Conservation (phyloP, 192 early-diverging fungal species). For the Entomortierella parvispora region DNA sequence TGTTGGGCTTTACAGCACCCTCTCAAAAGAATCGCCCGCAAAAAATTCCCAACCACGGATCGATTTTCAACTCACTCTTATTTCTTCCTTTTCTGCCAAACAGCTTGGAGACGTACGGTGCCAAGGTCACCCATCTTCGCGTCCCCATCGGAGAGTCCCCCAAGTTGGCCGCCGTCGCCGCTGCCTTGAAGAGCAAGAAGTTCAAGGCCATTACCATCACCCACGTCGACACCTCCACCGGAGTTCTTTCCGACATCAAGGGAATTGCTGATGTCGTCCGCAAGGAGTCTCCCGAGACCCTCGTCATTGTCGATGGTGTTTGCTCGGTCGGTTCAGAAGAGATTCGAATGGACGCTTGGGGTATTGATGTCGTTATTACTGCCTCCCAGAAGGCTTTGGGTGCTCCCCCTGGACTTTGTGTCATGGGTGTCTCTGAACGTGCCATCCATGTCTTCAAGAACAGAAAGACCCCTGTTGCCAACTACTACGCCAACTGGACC, state of each 20-base stretch:
- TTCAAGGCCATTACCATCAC: slow-evolving; percentile 94
- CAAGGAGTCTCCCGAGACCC: slow-evolving; percentile 81
- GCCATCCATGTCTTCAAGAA: slow-evolving; percentile 74
- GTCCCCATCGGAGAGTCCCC: slow-evolving; percentile 78
- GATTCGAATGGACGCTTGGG: slow-evolving; percentile 92
- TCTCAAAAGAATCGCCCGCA: too few species aligned
- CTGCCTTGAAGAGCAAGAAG: slow-evolving; percentile 68
- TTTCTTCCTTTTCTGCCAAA: background rate
- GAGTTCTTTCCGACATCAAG: slow-evolving; percentile 88
- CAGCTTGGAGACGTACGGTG: slow-evolving; percentile 89
- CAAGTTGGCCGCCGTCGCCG: slow-evolving; percentile 70
- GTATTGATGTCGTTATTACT: slow-evolving; percentile 90
- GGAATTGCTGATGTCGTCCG: slow-evolving; percentile 78
- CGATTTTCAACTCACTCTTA: background rate
- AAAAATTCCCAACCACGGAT: too few species aligned
- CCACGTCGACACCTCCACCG: slow-evolving; percentile 96
- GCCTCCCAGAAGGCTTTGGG: slow-evolving; percentile 97
- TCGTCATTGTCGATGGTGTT: slow-evolving; percentile 95
- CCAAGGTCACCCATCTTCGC: slow-evolving; percentile 81
- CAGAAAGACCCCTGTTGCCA: slow-evolving; percentile 81
- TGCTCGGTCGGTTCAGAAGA: slow-evolving; percentile 95
- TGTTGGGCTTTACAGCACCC: too few species aligned
- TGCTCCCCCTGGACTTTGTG: slow-evolving; percentile 90
- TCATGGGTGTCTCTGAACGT: slow-evolving; percentile 85
- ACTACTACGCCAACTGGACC: slow-evolving; percentile 92